Base-by-base conservation (phyloP, 768 basidiomycete genomes). In the Butyriboletus loyo region DNA sequence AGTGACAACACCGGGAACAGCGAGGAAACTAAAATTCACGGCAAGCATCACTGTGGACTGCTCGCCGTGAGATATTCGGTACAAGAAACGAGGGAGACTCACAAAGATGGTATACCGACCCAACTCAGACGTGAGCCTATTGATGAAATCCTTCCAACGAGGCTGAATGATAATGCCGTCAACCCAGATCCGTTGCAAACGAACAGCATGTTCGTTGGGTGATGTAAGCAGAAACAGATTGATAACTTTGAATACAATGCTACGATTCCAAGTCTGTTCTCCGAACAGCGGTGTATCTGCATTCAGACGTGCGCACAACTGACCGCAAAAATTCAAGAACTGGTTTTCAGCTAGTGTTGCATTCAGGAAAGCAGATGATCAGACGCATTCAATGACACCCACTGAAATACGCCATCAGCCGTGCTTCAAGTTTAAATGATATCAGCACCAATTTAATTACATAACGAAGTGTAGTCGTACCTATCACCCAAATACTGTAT, bases 11-110 rank as follows among this genome's bases (percentile, higher is more conserved):
- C 42, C 28, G 0, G 60, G 60, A 4, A 58, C 38, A 11, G 59
- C 38, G 3, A 60, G 60, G 27, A 60, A 54, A 19, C 58, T 52
- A 41, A 59, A 31, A 5, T 61, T 42, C 2, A 59, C 59, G 1
- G 58, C 59, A 11, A 59, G 49, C 54, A 59, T 57, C 8, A 61
- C 59, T 30, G 49, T 59, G n/a, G 58, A 59, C 58, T 59, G 27
- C n/a, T 2, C 46, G 0, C 30, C 15, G 5, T 58, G 3, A 49
- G 36, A 25, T 8, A 21, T n/a, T 15, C 1, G 9, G 3, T 5
- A 35, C 8, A 5, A 4, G 15, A 31, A 48, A 5, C 4, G 7
- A 30, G 7, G 1, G 5, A 4, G 21, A 42, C 58, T 22, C 31
- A 57, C 59, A 31, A 62, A 49, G 1, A 49, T 53, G 17, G 60